Percentiles rank a stretch among this genome's conserved stretches.
phyloP scores from a whole-genome alignment of 208 protist genomes.

The Leishmania tropica region DNA sequence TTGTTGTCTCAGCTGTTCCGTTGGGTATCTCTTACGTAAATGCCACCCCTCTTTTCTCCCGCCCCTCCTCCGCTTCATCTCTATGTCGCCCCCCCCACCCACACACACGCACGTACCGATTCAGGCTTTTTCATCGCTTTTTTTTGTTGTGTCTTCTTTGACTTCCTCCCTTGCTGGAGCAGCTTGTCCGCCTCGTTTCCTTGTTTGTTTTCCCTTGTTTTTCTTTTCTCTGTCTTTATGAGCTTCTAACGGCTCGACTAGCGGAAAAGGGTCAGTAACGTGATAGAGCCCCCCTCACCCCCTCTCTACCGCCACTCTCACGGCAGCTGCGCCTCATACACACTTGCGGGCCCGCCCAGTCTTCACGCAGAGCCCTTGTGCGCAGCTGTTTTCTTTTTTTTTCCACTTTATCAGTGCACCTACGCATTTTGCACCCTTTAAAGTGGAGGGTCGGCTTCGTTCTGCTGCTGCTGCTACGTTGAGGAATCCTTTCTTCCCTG shows the following conservation, averaged over 20 bases:
- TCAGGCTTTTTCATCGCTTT: neutral
- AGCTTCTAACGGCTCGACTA: neutral
- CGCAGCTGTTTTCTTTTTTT: neutral
- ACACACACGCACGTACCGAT: neutral
- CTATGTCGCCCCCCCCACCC: neutral
- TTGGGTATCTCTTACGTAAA: neutral
- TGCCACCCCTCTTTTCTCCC: neutral
- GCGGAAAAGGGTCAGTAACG: neutral
- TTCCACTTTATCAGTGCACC: neutral
- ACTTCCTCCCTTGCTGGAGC: neutral
- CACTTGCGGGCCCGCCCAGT: neutral
- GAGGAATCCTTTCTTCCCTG: too few species aligned
- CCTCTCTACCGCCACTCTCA: neutral
- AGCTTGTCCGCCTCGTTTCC: neutral
- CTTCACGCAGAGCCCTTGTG: neutral
- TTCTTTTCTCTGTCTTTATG: neutral
- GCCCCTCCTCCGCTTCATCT: neutral
- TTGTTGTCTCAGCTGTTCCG: neutral
- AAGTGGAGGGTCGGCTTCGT: too few species aligned
- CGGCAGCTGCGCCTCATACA: neutral
- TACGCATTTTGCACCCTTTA: neutral
- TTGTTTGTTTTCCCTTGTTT: neutral
- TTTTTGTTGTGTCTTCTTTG: neutral
- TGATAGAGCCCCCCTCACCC: neutral
- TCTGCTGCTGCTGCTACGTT: neutral